Evolutionary conservation across 1,284 basidiomycete species (phyloP), one percentile per base, ranked within the genome.

Genomic region (Tilletia walkeri): DNA sequence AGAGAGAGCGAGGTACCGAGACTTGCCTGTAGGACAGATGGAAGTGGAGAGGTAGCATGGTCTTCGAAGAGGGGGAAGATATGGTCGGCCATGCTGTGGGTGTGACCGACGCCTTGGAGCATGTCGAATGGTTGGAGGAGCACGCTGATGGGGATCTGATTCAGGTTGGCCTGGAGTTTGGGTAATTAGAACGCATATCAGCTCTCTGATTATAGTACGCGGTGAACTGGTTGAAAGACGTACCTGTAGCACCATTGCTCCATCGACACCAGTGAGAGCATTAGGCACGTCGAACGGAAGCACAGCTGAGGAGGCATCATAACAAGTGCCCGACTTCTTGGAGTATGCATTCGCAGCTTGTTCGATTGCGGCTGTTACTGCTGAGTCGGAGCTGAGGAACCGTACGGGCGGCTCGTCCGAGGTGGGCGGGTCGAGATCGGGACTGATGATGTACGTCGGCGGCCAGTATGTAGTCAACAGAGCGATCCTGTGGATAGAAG

Each of bases 381-480:
- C 14, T 30, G 16, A 9, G 20, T 34, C 7, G 12, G 56, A 61
- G 34, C 24, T 36, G n/a, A 61, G 56, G 30, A 20, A 61, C 36
- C 56, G 56, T 1, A 61, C 56, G 2, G 56, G 36, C 24, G 56
- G 56, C 56, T 61, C 56, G 36, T 24, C 56, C 9, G 56, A 24
- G n/a, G 20, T 30, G 20, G 56, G 24, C 14, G 56, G 24, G n/a
- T 30, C 56, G 36, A 61, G 7, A 18, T 61, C 56, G 6, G 56
- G 56, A 30, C 56, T 61, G 56, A 61, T 30, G 20, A 61, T 61
- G 36, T 61, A 61, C 7, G 56, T 61, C 24, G 56, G 56, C 7
- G 56, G 56, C 56, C 56, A 61, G 36, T 61, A 61, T 4, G 56
- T 61, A 10, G 12, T 30, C 56, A 61, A 30, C 7, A 61, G 36